Evolutionary conservation across 441 rosid genomes (phyloP).

Genomic region (Jatropha podagrica): DNA sequence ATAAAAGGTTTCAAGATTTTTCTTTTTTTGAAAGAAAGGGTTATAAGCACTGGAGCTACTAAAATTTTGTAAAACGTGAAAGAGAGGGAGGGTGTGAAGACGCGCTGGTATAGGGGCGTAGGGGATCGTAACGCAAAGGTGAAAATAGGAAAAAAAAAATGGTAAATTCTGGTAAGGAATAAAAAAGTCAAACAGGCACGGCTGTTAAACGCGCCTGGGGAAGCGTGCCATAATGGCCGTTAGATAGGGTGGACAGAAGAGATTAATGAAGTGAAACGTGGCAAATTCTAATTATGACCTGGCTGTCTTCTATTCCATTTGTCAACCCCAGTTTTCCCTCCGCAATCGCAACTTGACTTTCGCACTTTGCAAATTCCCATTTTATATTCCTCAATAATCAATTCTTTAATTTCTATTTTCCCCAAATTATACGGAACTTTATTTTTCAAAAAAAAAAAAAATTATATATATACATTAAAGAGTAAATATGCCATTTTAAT

Average conservation of each 20-base stretch:
- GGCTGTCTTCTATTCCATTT: neutral
- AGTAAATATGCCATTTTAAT: too few species aligned
- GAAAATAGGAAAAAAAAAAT: too few species aligned
- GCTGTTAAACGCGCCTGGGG: slow-evolving; percentile 22
- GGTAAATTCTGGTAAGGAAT: neutral
- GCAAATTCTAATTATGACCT: neutral
- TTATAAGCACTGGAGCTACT: too few species aligned
- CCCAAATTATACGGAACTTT: too few species aligned
- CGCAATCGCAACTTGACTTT: slow-evolving; percentile 15
- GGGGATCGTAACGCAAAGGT: too few species aligned
- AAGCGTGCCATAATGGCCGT: slow-evolving; percentile 15
- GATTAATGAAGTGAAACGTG: slow-evolving; percentile 6
- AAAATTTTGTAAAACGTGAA: neutral
- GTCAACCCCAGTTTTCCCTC: slow-evolving; percentile 17
- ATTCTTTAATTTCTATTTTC: neutral
- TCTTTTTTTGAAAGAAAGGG: too few species aligned
- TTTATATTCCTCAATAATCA: neutral
- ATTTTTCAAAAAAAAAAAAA: too few species aligned
- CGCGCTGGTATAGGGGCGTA: neutral
- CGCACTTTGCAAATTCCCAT: neutral
- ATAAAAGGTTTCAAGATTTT: too few species aligned
- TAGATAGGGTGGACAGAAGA: slow-evolving; percentile 10
- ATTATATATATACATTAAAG: too few species aligned
- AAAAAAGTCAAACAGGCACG: slow-evolving; percentile 22
- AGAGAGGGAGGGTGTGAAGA: neutral